A percentile compares a stretch with the other conserved stretches of the same genome.
phyloP scores from a whole-genome alignment of 495 filamentous ascomycete species.

The Ascodesmis nigricans region DNA sequence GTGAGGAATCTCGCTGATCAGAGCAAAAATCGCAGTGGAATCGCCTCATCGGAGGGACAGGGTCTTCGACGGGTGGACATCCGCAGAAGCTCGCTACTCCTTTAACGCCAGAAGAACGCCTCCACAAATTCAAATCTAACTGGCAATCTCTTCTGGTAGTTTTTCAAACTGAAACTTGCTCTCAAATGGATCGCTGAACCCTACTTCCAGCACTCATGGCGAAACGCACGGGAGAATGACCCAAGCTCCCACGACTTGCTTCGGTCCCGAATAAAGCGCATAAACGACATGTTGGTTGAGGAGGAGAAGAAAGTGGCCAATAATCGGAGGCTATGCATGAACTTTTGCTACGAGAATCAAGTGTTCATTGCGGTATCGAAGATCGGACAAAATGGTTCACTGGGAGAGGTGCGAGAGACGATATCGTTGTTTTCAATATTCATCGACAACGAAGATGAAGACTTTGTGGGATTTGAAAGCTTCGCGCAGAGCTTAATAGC shows the following conservation, averaged over 20 bases:
- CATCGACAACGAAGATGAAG: constrained; percentile 87
- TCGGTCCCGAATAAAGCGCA: constrained; percentile 35
- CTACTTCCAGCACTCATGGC: constrained; percentile 28
- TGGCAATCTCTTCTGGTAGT: constrained; percentile 66
- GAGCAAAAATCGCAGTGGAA: constrained; percentile 68
- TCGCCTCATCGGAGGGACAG: constrained; percentile 66
- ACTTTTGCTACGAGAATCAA: constrained; percentile 60
- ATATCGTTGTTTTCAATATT: constrained; percentile 68
- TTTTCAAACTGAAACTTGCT: background rate
- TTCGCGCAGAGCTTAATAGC: constrained; percentile 73
- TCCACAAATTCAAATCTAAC: constrained; percentile 71
- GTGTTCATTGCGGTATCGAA: constrained; percentile 72
- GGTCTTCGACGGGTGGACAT: constrained; percentile 28
- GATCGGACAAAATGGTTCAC: constrained; percentile 55
- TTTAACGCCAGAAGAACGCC: constrained; percentile 62
- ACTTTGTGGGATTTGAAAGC: constrained; percentile 59
- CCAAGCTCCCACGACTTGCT: constrained; percentile 29
- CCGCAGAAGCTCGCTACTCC: constrained; percentile 30
- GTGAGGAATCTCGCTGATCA: too few species aligned
- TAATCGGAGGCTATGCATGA: constrained; percentile 79
- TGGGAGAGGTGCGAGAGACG: constrained; percentile 64
- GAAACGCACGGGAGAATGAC: constrained; percentile 30
- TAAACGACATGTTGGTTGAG: constrained; percentile 64
- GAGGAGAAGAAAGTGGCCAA: constrained; percentile 68
- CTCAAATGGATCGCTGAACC: constrained; percentile 2